Evolutionary conservation across 2,329 filamentous ascomycete species (phyloP), one percentile per base, ranked within the genome.

Genomic region (Colletotrichum sp.): DNA sequence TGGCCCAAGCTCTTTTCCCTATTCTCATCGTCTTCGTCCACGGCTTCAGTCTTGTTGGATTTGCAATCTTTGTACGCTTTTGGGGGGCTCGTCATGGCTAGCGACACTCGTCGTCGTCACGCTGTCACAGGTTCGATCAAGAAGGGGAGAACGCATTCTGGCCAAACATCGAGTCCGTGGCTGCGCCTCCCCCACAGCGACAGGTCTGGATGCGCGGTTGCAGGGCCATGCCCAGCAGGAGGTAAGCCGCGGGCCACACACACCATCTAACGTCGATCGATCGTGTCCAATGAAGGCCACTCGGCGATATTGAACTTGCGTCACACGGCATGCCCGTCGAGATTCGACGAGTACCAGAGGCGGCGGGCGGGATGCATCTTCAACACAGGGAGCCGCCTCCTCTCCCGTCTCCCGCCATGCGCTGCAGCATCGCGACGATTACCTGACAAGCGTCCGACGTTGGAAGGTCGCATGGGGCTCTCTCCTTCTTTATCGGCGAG

Each of bases 1-100:
- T 52, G 71, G 59, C 66, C 59, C 59, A 74, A 74, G 71, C 67
- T 59, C 55, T n/a, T 30, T 69, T 21, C 32, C 58, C 58, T 10
- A 16, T 58, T 18, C 55, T 58, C 55, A 21, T 52, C 43, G 43
- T 52, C 43, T 52, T 52, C 43, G 43, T 52, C 36, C 8, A 3
- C 36, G 16, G 36, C 36, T 43, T 43, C 14, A 16, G 36, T 18
- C 36, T 18, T 18, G 36, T 43, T 43, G 16, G 8, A 5, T 16
- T 18, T 43, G 36, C 36, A 18, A 7, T 36, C 18, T 18, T 18
- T 9, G 18, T 13, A 13, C 43, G n/a, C 43, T 21, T 52, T 21
- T 52, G 6, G 43, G n/a, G n/a, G 43, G 12, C 5, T 13, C 5
- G 5, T 52, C 43, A 52, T n/a, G n/a, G 43, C 43, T 21, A 52